Percentiles rank a stretch among this genome's conserved stretches.
phyloP scores from a whole-genome alignment of 140 eudicot species.

The Oenanthe javanica region DNA sequence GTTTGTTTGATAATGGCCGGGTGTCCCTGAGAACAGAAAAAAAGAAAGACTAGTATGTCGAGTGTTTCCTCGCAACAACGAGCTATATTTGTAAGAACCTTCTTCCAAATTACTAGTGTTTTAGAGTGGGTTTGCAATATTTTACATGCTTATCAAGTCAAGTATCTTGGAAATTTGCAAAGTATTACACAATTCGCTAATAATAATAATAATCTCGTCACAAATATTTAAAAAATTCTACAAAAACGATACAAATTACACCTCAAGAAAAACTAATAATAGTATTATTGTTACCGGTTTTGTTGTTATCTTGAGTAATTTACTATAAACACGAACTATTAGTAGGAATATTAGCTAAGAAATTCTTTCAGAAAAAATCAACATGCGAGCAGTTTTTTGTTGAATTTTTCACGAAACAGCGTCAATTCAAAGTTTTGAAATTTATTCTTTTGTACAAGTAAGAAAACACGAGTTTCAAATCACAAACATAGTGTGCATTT shows the following conservation, averaged over 20 bases:
- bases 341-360: neutral
- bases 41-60: neutral
- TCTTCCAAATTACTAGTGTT: neutral
- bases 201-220: neutral
- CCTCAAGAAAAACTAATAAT: too few species aligned
- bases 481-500: neutral
- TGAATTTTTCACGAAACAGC: neutral
- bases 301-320: too few species aligned
- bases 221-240: neutral
- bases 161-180: neutral
- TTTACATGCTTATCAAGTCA: too few species aligned
- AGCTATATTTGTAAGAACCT: neutral
- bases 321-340: too few species aligned
- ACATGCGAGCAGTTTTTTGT: neutral
- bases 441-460: neutral
- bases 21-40: neutral
- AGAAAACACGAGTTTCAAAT: neutral
- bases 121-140: neutral
- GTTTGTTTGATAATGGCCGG: neutral
- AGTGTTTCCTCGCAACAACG: neutral
- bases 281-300: too few species aligned
- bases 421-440: neutral
- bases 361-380: neutral
- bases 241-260: too few species aligned
- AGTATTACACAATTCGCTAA: too few species aligned